Conservation (phyloP, 768 basidiomycete species). For the Russula griseocarnosa region DNA sequence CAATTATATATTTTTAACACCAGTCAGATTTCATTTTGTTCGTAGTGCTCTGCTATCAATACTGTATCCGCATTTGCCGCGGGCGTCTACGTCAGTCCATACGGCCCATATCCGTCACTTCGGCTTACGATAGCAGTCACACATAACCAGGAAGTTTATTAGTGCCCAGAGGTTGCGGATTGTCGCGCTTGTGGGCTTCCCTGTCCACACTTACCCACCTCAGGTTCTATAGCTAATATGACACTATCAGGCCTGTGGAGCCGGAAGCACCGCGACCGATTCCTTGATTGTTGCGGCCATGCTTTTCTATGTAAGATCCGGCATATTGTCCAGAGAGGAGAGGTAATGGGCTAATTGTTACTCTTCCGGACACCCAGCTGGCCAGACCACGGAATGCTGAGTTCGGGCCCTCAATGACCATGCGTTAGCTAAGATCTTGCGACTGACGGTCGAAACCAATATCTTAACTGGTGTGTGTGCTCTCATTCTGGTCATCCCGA, state of each 20-base stretch:
- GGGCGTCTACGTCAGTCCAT: constrained; percentile 4
- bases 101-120: no score
- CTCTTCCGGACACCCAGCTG: not conserved
- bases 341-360: not conserved
- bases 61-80: not conserved
- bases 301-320: constrained; percentile 9
- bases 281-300: not conserved
- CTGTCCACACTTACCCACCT: not conserved
- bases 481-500: not conserved
- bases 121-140: not conserved
- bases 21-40: not conserved
- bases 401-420: not conserved
- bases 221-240: not conserved
- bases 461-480: constrained; percentile 3
- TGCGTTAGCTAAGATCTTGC: not conserved
- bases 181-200: not conserved
- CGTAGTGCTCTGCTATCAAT: not conserved
- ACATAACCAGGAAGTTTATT: no score
- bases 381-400: not conserved
- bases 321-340: no score
- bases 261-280: constrained; percentile 1
- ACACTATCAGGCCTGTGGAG: constrained; percentile 1
- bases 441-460: constrained; percentile 19
- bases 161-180: not conserved
- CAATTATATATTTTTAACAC: not conserved